phyloP scores from a whole-genome alignment of 495 filamentous ascomycete genomes.

The Hypoxylon trugodes region DNA sequence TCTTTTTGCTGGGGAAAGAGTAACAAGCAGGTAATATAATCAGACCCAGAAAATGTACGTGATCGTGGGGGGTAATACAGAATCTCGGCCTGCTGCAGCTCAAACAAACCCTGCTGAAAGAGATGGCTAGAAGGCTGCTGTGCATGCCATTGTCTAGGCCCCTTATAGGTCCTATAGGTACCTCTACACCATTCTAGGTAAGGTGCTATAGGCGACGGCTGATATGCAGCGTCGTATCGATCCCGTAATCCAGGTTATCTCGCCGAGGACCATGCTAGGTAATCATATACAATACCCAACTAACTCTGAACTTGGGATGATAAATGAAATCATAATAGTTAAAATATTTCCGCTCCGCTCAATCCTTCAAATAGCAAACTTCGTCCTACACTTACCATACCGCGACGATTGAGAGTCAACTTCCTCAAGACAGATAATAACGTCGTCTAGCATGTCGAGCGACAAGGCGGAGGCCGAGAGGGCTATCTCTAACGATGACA shows the following conservation, averaged over 20 bases:
- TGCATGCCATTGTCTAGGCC: too few species aligned
- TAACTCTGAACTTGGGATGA: neutral
- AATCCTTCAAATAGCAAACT: neutral
- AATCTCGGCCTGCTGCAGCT: conserved; percentile 3
- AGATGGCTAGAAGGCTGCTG: neutral
- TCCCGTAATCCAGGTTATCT: conserved; percentile 18
- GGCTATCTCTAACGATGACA: conserved; percentile 26
- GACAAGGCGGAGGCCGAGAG: conserved; percentile 23
- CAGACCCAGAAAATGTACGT: too few species aligned
- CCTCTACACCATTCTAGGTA: too few species aligned
- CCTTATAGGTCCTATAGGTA: too few species aligned
- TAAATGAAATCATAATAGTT: too few species aligned
- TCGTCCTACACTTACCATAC: too few species aligned
- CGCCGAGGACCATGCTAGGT: neutral
- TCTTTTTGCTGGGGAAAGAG: too few species aligned
- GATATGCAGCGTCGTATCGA: conserved; percentile 35
- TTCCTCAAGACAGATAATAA: too few species aligned
- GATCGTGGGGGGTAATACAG: neutral
- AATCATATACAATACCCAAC: neutral
- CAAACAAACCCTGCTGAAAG: neutral
- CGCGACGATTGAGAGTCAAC: too few species aligned
- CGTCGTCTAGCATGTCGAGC: conserved; percentile 27
- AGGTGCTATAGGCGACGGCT: conserved; percentile 8
- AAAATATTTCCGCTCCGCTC: neutral
- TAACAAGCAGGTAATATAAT: too few species aligned